Conservation (phyloP, 495 filamentous ascomycete genomes). For the Aspergillus conjunctus region DNA sequence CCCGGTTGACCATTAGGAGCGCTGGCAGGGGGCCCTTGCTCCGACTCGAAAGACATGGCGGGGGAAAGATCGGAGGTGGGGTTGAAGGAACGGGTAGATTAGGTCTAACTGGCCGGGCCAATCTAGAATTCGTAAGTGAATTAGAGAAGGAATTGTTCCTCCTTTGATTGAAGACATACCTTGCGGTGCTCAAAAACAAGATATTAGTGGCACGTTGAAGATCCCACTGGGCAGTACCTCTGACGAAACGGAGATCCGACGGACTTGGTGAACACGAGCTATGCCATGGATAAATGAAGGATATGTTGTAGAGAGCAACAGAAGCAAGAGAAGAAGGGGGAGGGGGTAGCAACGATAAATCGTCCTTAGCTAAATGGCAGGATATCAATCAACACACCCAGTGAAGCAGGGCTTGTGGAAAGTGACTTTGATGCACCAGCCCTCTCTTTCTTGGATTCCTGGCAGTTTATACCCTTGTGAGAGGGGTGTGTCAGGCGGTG, state of each 20-base stretch:
- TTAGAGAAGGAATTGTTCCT: slow-evolving; percentile 1
- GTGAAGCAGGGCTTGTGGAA: too few species aligned
- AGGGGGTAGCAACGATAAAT: not conserved
- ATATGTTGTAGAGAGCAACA: slow-evolving; percentile 8
- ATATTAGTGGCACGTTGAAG: not conserved
- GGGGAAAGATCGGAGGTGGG: slow-evolving; percentile 10
- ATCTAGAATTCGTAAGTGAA: slow-evolving; percentile 21
- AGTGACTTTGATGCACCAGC: too few species aligned
- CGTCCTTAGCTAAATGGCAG: not conserved
- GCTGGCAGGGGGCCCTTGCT: slow-evolving; percentile 31
- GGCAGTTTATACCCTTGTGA: not conserved
- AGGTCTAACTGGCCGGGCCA: slow-evolving; percentile 18
- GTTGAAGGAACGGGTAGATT: slow-evolving; percentile 18
- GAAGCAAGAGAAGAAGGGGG: not conserved
- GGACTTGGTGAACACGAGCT: slow-evolving; percentile 6
- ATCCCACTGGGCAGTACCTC: not conserved
- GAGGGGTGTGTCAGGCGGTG: not conserved
- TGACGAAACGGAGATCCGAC: not conserved
- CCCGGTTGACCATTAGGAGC: slow-evolving; percentile 40
- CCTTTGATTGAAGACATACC: not conserved
- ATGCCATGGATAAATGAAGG: slow-evolving; percentile 29
- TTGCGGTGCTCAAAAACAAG: not conserved
- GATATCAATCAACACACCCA: too few species aligned
- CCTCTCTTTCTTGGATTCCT: not conserved
- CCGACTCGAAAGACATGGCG: slow-evolving; percentile 36